Evolutionary conservation across 2,329 filamentous ascomycete species (phyloP).

Genomic region (Nigrospora sphaerica): DNA sequence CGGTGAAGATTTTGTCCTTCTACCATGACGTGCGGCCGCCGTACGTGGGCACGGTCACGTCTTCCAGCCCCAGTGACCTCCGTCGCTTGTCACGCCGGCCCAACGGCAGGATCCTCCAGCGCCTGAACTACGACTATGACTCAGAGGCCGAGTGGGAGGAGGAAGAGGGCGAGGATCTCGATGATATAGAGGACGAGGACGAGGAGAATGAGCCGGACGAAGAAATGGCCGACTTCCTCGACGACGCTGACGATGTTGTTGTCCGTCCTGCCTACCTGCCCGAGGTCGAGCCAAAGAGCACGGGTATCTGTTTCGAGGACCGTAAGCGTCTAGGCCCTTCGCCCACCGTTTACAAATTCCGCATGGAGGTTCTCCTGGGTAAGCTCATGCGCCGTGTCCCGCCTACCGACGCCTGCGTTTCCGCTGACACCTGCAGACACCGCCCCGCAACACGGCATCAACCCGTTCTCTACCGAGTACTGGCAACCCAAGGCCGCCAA

Average conservation of each 20-base stretch:
- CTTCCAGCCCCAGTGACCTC: slow-evolving; percentile 43
- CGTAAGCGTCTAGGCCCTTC: slow-evolving; percentile 35
- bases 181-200: slow-evolving; percentile 52
- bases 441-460: slow-evolving; percentile 51
- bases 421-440: slow-evolving; percentile 24
- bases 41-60: slow-evolving; percentile 69
- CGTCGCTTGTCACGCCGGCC: slow-evolving; percentile 47
- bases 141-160: slow-evolving; percentile 82
- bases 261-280: slow-evolving; percentile 36
- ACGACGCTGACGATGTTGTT: slow-evolving; percentile 67
- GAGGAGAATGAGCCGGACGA: slow-evolving; percentile 64
- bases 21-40: slow-evolving; percentile 59
- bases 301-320: slow-evolving; percentile 80
- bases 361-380: slow-evolving; percentile 71
- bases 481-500: slow-evolving; percentile 46
- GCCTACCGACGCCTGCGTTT: no score
- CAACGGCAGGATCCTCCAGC: slow-evolving; percentile 42
- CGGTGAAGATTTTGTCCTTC: slow-evolving; percentile 57
- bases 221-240: slow-evolving; percentile 84
- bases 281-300: slow-evolving; percentile 68
- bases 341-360: slow-evolving; percentile 50
- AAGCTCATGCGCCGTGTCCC: slow-evolving; percentile 21
- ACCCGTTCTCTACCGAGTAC: slow-evolving; percentile 79
- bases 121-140: slow-evolving; percentile 75
- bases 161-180: slow-evolving; percentile 52